Evolutionary conservation across 495 filamentous ascomycete species (phyloP), one percentile per base, ranked within the genome.

Genomic region (Pseudevernia furfuracea): DNA sequence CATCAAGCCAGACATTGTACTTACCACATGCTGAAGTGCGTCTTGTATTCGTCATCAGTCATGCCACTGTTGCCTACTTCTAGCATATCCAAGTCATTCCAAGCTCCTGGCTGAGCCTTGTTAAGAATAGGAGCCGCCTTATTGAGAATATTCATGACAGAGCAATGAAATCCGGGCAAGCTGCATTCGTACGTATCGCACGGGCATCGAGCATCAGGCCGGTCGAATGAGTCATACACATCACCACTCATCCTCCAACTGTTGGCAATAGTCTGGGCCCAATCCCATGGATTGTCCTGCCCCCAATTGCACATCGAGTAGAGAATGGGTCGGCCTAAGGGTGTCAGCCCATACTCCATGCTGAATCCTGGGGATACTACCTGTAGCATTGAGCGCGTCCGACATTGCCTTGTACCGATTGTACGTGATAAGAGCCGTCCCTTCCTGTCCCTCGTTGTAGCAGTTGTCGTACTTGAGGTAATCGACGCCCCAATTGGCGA

Each of bases 401-500:
- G 77, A 71, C 88, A 90, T 90, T 11, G 74, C 75, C 17, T 71
- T 73, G 70, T 85, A 89, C 37, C 84, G 77, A 38, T 78, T 69
- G 57, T 75, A 79, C n/a, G 76, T 77, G 38, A 83, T 67, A 64
- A 74, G 66, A 34, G 74, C 74, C 34, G 77, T 82, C 39, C 82
- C 79, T 39, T 74, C 76, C 70, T 82, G 72, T 15, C 79, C 79
- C 67, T 79, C 71, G 59, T 83, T 82, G 72, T 79, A 80, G 76
- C 88, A 90, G 74, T 89, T 90, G 72, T 91, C 88, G 66, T 90
- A 89, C 70, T 90, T 89, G 30, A 87, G 72, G 66, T 87, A 80
- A 68, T 78, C 62, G 23, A 88, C 81, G 0, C 82, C 85, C 87
- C 87, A 90, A 30, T 75, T 74, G 0, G 84, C 84, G 67, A 82